Base-by-base conservation (phyloP, 2,329 filamentous ascomycete species). In the Diaporthe sp. region DNA sequence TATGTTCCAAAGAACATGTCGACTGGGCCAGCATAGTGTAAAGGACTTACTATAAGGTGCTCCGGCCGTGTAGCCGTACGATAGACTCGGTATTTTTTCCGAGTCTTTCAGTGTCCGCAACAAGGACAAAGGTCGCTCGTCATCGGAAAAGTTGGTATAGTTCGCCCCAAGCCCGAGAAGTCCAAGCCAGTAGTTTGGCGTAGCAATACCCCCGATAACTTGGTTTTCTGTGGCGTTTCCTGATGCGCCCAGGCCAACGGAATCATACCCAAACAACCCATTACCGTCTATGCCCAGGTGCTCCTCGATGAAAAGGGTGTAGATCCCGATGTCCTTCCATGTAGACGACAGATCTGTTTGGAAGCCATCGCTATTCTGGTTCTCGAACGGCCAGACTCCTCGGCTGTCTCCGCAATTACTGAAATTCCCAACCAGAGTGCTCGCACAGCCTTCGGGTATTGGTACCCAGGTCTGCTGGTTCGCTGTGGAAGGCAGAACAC, bases 381-480 rank as follows among this genome's bases (percentile, higher is more conserved):
- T 70, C 65, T 55, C 65, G n/a, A 70, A 70, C 17, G 65, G 65
- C 65, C 65, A 70, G 65, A 51, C 65, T 13, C 65, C 65, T 22
- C 65, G 65, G 49, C 65, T 70, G 34, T 70, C 49, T 22, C 65
- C 65, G 22, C 65, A 70, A 17, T 55, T 31, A 22, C 65, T 70
- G 49, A 70, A 13, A 15, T 55, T 55, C 15, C 65, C 65, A 70
- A 70, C 49, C 13, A 25, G 34, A n/a, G 12, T 55, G 47, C 65
- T 70, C 28, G 5, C 65, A 28, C 65, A 70, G 8, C 65, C 65
- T 7, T 55, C 49, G 1, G 65, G 65, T 8, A 55, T 9, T 31
- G 65, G 65, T 8, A 70, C 65, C 65, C 65, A 70, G 34, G 65
- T 70, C 65, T 70, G 65, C 22, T 70, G 65, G 22, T 17, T 70